Evolutionary conservation across 345 rosid species (phyloP), one percentile per base, ranked within the genome.

Genomic region (Hibiscus tridactylites): DNA sequence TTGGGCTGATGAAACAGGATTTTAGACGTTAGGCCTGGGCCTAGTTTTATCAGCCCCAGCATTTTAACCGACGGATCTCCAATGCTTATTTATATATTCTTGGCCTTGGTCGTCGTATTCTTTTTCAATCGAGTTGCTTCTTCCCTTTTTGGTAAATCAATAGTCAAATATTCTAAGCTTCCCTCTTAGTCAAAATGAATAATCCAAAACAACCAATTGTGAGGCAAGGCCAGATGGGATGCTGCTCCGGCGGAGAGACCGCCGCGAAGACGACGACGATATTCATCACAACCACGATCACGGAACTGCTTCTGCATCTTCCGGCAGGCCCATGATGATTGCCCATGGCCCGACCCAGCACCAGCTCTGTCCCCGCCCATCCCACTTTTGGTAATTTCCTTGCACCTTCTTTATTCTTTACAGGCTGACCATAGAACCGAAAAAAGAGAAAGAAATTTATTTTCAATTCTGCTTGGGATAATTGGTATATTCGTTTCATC

Each of bases 361-460:
- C 31, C 81, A 78, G 68, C 72, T 87, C 59, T 68, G 46, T 35
- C 37, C 37, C 70, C 53, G 5, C 54, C 54, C 54, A 44, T 46
- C 24, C 53, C 69, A 83, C 91, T 76, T 87, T 91, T 71, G 92
- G 98, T 93, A 82, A 74, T 63, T 68, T 16, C 69, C 16, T 61
- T 9, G 4, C 44, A 15, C 29, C 46, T 54, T n/a, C 28, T 58
- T 12, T 24, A 4, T 10, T 72, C 16, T 56, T 35, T 53, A 16
- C 11, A 26, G 52, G 52, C 16, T 42, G 3, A 11, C 9, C 46
- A 42, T 42, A 42, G 46, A 42, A 9, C 46, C 42, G 3, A 33
- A 33, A 3, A 33, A 4, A 33, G 5, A 37, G 10, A 8, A 7
- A 39, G 2, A 39, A 6, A 42, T 8, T 8, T 42, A 2, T 9